Evolutionary conservation across 2,329 filamentous ascomycete species (phyloP).

Genomic region (Teratosphaeria zuluensis): DNA sequence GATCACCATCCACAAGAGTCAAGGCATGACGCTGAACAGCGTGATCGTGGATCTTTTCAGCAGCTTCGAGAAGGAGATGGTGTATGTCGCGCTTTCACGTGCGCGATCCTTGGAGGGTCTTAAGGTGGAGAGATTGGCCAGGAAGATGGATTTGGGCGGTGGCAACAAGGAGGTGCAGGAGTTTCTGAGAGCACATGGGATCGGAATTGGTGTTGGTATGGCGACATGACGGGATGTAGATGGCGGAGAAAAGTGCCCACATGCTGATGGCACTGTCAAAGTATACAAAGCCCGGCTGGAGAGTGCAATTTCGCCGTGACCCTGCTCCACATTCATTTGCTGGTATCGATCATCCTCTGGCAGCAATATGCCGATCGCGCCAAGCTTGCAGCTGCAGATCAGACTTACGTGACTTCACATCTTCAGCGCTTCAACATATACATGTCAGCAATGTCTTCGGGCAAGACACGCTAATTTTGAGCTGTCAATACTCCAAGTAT

Average conservation of each 20-base stretch:
- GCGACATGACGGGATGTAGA: not conserved
- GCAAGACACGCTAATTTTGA: too few species aligned
- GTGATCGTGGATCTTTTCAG: constrained; percentile 45
- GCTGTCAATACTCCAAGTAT: too few species aligned
- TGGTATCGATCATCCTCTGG: too few species aligned
- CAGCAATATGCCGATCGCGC: too few species aligned
- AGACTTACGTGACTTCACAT: too few species aligned
- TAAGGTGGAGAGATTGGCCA: constrained; percentile 11
- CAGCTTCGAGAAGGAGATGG: constrained; percentile 49
- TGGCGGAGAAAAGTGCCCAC: not conserved
- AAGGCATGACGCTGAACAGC: constrained; percentile 53
- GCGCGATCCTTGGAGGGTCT: constrained; percentile 45
- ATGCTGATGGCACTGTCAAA: not conserved
- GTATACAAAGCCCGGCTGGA: not conserved
- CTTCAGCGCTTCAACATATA: too few species aligned
- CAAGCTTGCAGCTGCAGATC: too few species aligned
- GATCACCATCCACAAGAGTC: constrained; percentile 53
- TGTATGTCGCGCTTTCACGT: constrained; percentile 54
- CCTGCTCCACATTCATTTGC: too few species aligned
- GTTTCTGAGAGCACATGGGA: constrained; percentile 1
- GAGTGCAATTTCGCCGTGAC: too few species aligned
- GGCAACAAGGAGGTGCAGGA: not conserved
- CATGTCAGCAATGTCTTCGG: too few species aligned
- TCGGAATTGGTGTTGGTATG: not conserved
- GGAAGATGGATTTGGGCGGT: not conserved